Evolutionary conservation across 2,329 filamentous ascomycete species (phyloP), one percentile per base, ranked within the genome.

Genomic region (Trematosphaeria pertusa): DNA sequence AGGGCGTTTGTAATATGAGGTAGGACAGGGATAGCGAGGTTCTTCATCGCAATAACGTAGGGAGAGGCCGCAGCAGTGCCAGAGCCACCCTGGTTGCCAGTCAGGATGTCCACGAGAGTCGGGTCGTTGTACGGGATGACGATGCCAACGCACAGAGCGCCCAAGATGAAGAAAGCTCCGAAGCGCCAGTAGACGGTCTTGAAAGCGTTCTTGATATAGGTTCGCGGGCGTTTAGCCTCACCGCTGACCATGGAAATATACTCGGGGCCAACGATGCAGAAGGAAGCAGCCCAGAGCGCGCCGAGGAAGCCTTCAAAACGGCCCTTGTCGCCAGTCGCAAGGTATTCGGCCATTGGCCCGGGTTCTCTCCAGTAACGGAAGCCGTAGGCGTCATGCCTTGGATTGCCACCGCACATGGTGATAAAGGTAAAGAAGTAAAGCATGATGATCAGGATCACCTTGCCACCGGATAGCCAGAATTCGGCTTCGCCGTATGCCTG

Each of bases 71-170:
- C 79, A 7, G 81, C 83, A 4, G 75, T 80, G 26, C 74, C 74
- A 36, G 61, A 63, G 28, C 61, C 68, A 18, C 60, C 55, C 18
- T 52, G 20, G 5, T 46, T 61, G 26, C 61, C 55, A 6, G 40
- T 52, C 28, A 72, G 57, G 8, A 72, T 66, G 0, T 81, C 86
- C 28, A 90, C 75, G 44, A 88, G 88, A 10, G 88, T 89, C 7
- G 89, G 75, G 39, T 92, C 83, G 54, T 91, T 83, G 50, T 86
- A 84, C 0, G 87, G 87, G 17, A 74, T 51, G 21, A 75, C 67
- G 21, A 78, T 73, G 19, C 76, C 75, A 10, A 75, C 70, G 48
- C 70, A 74, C 12, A 79, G 61, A 5, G 75, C 74, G 15, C 74
- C 74, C 1, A 73, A 65, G 44, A 78, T 74, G 62, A 78, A 78